Conservation (phyloP, 495 filamentous ascomycete species). For the Penicillium taxi region DNA sequence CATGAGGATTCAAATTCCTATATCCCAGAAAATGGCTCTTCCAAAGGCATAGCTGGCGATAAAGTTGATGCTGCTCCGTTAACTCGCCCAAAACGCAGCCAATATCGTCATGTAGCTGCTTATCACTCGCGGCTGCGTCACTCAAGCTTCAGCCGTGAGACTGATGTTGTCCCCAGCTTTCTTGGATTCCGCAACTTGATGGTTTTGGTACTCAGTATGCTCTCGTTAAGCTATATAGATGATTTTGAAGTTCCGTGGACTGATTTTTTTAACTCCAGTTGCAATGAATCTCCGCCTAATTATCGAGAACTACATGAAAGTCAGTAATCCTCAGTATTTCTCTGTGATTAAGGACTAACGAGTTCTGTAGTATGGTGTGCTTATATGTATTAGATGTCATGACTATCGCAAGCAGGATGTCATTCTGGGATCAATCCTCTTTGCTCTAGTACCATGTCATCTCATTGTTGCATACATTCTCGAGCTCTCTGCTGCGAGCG, state of each 20-base stretch:
- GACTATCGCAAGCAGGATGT: constrained; percentile 78
- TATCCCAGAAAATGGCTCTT: constrained; percentile 2
- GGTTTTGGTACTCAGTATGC: constrained; percentile 79
- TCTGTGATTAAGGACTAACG: constrained; percentile 3
- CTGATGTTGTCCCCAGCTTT: constrained; percentile 67
- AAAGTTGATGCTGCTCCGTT: constrained; percentile 3
- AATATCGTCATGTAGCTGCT: constrained; percentile 84
- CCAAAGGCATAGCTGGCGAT: too few relatives aligned
- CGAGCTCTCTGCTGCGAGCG: constrained; percentile 68
- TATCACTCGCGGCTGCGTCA: constrained; percentile 63
- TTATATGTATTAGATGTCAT: constrained; percentile 87
- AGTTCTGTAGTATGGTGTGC: constrained; percentile 66
- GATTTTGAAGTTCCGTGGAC: constrained; percentile 1
- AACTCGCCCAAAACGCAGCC: constrained; percentile 28
- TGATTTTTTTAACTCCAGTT: constrained; percentile 42
- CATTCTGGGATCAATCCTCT: constrained; percentile 64
- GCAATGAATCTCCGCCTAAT: constrained; percentile 88
- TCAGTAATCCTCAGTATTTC: constrained; percentile 21
- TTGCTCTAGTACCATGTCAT: constrained; percentile 79
- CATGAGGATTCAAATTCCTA: constrained; percentile 8
- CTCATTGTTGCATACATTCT: constrained; percentile 83
- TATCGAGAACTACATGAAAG: constrained; percentile 96
- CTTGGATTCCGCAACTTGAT: constrained; percentile 92
- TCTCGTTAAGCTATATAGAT: neutral
- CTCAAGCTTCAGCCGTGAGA: constrained; percentile 81